Conservation (phyloP, 1,284 basidiomycete genomes). For the Ganoderma multipileum region DNA sequence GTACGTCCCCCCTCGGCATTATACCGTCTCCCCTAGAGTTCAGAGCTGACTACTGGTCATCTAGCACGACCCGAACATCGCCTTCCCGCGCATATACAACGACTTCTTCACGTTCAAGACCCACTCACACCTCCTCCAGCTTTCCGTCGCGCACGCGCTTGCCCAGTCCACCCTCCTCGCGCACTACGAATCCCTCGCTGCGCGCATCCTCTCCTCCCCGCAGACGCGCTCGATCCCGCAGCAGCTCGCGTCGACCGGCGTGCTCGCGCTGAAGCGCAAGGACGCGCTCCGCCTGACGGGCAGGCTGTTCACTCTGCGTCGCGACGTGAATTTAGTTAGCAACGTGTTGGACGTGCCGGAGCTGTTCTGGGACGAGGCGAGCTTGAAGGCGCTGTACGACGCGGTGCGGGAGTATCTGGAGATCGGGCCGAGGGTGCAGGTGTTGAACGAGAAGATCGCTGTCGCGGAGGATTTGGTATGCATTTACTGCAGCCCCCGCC, state of each 20-base stretch:
- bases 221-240: constrained; percentile 83
- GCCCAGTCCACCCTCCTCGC: constrained; percentile 94
- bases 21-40: not conserved
- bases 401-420: constrained; percentile 97
- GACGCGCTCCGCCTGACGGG: constrained; percentile 90
- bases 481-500: too few relatives aligned
- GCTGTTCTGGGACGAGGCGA: constrained; percentile 95
- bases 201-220: constrained; percentile 82
- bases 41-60: constrained; percentile 6
- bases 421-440: constrained; percentile 85
- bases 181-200: constrained; percentile 86
- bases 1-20: constrained; percentile 48
- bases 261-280: constrained; percentile 77
- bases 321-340: constrained; percentile 91
- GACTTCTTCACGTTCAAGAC: constrained; percentile 95
- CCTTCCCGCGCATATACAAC: constrained; percentile 88
- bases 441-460: constrained; percentile 88
- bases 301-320: constrained; percentile 85
- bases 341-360: constrained; percentile 97
- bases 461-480: constrained; percentile 87
- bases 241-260: constrained; percentile 84
- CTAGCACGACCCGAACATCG: constrained; percentile 87
- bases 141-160: constrained; percentile 94
- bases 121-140: constrained; percentile 83
- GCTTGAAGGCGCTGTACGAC: constrained; percentile 88